Base-by-base conservation (phyloP, 2,329 filamentous ascomycete genomes). In the Phialophora macrospora region DNA sequence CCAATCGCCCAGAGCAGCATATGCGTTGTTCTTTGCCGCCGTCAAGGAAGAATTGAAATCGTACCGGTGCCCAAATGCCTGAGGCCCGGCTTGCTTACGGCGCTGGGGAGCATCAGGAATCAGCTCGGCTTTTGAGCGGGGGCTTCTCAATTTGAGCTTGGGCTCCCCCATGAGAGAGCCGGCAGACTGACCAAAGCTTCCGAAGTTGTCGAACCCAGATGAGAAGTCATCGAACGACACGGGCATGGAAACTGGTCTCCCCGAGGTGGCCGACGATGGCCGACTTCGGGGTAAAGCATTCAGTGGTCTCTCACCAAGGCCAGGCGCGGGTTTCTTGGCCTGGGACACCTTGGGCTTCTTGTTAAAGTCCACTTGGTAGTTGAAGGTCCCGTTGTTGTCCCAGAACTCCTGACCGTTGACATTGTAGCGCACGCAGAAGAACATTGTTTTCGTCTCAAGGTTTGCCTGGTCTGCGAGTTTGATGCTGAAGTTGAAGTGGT, bases 401-500 rank as follows among this genome's bases (percentile, higher is more conserved):
- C 95, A 99, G 77, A 88, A 91, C 73, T 98, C 94, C 68, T 90
- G 85, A 20, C 92, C 92, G 68, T 89, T 88, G 65, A 96, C 92
- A 46, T 82, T 87, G 79, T 98, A 99, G 59, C 92, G 90, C 58
- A 97, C 85, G 78, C 95, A 98, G 74, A 98, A 88, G 78, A 93
- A 92, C 75, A 99, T 83, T 0, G 93, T 97, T 84, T 97, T 98
- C 70, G 88, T 87, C 77, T 97, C 93, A 54, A 99, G 84, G 76
- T 97, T 94, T 52, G 92, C 91, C 73, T 93, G 88, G 75, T 99
- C 95, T 22, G 93, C 89, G 64, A 99, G 80, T 81, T 93, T 94
- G 82, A 99, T 96, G 77, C 88, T 92, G 79, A 99, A 99, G 75
- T 89, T 91, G 81, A 99, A 99, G 46, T 92, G 87, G 77, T 99